Conservation (phyloP, 345 rosid genomes). For the Gossypium arboreum region DNA sequence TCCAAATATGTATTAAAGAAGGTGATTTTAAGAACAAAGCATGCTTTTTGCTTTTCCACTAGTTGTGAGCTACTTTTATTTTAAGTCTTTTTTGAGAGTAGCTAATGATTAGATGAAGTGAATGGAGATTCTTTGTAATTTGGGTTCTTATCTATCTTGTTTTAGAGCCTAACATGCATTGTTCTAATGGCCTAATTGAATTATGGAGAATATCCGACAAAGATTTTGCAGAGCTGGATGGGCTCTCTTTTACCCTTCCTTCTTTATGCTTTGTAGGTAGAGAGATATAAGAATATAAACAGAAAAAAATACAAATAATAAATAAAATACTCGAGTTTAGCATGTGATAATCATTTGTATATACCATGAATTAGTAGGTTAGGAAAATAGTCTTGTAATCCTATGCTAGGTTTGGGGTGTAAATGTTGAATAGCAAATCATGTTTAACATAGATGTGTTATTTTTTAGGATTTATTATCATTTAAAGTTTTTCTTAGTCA, state of each 20-base stretch:
- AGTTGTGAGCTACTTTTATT: too few species aligned
- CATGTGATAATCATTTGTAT: conserved; percentile 24
- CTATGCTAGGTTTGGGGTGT: too few species aligned
- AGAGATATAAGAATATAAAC: neutral
- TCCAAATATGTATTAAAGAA: too few species aligned
- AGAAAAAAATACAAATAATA: neutral
- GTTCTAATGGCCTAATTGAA: neutral
- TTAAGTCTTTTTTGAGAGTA: too few species aligned
- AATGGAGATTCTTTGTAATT: conserved; percentile 3
- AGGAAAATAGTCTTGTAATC: too few species aligned
- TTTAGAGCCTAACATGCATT: conserved; percentile 1
- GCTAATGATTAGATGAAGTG: neutral
- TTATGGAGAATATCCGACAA: conserved; percentile 16
- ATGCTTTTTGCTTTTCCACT: too few species aligned
- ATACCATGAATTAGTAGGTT: neutral
- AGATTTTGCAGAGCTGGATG: conserved; percentile 23
- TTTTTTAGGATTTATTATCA: too few species aligned
- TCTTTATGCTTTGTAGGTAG: neutral
- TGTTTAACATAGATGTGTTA: too few species aligned
- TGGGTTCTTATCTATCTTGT: neutral
- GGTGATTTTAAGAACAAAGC: conserved; percentile 6
- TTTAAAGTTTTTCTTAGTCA: too few species aligned
- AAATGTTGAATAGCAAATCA: too few species aligned
- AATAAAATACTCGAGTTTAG: conserved; percentile 1
- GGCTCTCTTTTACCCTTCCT: conserved; percentile 22